These are phyloP conservation scores for Camillea tinctor DNA, from an alignment of 2,329 filamentous ascomycete genomes.

Conservation along the genomic window DNA sequence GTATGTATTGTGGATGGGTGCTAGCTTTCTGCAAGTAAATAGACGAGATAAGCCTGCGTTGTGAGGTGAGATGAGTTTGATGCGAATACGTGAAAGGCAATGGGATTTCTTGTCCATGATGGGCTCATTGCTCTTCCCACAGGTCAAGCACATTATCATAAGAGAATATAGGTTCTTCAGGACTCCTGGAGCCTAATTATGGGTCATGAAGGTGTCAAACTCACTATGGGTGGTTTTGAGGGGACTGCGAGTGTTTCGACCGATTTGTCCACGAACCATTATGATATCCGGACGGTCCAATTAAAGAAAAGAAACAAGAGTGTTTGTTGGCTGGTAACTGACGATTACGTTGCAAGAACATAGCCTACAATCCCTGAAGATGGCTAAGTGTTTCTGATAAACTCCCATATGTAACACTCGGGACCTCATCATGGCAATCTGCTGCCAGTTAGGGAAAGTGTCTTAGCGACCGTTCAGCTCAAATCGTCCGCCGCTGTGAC, in stretches of 20 bases:
- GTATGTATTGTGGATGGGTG: not conserved
- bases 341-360: not conserved
- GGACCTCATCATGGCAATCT: not conserved
- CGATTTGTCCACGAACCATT: not conserved
- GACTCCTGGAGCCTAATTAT: constrained; percentile 8
- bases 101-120: not conserved
- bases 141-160: not conserved
- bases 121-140: not conserved
- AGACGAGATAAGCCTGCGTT: not conserved
- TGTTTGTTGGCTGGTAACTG: not conserved
- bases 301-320: not conserved
- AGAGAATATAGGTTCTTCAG: not conserved
- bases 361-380: not conserved
- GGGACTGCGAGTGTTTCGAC: not conserved
- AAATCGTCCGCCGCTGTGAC: not conserved
- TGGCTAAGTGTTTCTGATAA: not conserved
- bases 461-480: not conserved
- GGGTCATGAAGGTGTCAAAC: constrained; percentile 2
- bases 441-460: not conserved
- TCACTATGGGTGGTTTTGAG: not conserved
- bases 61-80: not conserved
- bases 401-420: not conserved
- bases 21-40: not conserved
- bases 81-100: not conserved
- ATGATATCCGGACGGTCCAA: not conserved